Evolutionary conservation across 2,329 filamentous ascomycete genomes (phyloP), one percentile per base, ranked within the genome.

Genomic region (Peltaster fructicola): DNA sequence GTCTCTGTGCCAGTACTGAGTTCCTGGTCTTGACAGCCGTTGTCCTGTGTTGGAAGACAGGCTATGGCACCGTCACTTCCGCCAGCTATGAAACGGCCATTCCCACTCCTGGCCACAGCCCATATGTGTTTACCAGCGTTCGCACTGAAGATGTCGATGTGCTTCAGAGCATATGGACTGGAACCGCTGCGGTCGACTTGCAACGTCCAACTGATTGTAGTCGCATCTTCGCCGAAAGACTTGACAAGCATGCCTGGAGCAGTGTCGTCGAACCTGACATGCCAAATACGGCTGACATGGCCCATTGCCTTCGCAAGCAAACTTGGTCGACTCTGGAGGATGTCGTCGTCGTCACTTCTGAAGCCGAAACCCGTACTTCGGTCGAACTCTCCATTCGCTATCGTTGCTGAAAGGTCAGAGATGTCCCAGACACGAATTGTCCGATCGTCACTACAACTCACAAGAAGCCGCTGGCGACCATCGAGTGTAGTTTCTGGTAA

Each of bases 371-470:
- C 58, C 15, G 57, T 61, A n/a, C n/a, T n/a, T n/a, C n/a, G n/a
- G 26, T 59, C 53, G 3, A 48, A 45, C n/a, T 43, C 39, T 4
- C 29, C 23, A 6, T 40, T 33, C 1, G 24, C 27, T 11, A 47
- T 31, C 4, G 44, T 20, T 6, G 30, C 25, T 19, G 27, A 32
- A 17, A 58, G 55, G 28, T 69, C 61, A 0, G 73, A 71, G 6
- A 93, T 68, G 43, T 92, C 70, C 85, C 88, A 95, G 2, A 95
- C 53, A 8, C 79, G 65, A 12, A 98, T 69, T 0, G 82, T 92
- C 24, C 88, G 66, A 50, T 98, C 88, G 44, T 98, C 88, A 43
- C 85, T 95, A 47, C 88, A 98, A 40, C 79, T 93, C 8, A 75
- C 78, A 16, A 98, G 59, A n/a, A 92, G 49, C 25, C 77, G 61